Evolutionary conservation across 495 filamentous ascomycete species (phyloP).

Genomic region (Penicillium canariense): DNA sequence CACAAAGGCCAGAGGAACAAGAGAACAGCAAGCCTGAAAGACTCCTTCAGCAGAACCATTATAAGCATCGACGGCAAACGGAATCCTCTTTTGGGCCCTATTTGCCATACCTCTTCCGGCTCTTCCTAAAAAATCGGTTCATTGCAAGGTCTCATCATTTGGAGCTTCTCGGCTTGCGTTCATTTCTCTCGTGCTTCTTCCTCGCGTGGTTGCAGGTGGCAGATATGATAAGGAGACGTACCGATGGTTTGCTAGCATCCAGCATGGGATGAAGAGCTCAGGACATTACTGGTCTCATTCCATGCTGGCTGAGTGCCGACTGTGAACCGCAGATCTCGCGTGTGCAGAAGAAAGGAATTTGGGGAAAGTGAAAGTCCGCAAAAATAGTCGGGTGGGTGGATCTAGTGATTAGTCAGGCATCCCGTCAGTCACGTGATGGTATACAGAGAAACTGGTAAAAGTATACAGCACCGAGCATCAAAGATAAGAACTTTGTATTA

Average conservation of each 20-base stretch:
- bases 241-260: constrained; percentile 3
- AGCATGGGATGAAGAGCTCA: constrained; percentile 3
- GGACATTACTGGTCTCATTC: constrained; percentile 5
- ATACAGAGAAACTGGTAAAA: no score
- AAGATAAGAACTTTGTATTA: constrained; percentile 10
- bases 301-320: constrained; percentile 10
- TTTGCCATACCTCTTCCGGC: constrained; percentile 52
- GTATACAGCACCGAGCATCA: no score
- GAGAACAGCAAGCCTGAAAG: constrained; percentile 20
- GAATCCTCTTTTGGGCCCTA: constrained; percentile 15
- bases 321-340: not conserved
- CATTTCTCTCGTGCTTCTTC: constrained; percentile 5
- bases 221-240: constrained; percentile 6
- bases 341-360: constrained; percentile 7
- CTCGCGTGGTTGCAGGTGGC: constrained; percentile 1
- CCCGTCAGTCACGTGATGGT: no score
- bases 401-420: constrained; percentile 10
- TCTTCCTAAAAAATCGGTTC: constrained; percentile 54
- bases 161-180: constrained; percentile 20
- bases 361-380: constrained; percentile 5
- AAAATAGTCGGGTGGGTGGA: constrained; percentile 13
- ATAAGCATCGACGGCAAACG: constrained; percentile 51
- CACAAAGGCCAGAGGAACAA: constrained; percentile 7
- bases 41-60: constrained; percentile 50
- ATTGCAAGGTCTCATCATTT: constrained; percentile 46